These are phyloP conservation scores for Rasamsonia emersonii DNA, from an alignment of 2,329 filamentous ascomycete genomes.

Conservation along the genomic window DNA sequence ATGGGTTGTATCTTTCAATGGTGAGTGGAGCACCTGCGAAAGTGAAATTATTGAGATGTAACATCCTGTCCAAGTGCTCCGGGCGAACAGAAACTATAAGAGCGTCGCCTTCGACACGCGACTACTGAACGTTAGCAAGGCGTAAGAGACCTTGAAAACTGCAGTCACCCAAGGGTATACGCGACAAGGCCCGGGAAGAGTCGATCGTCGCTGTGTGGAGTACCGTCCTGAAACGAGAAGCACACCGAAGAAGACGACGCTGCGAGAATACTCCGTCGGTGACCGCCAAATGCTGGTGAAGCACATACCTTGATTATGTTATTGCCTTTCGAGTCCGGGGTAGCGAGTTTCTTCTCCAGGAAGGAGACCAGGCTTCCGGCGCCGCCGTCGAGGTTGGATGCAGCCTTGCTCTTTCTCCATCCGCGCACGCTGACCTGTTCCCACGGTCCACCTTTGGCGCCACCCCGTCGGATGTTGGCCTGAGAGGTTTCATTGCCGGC, in stretches of 20 bases:
- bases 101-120: slow-evolving; percentile 58
- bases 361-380: slow-evolving; percentile 57
- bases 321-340: slow-evolving; percentile 45
- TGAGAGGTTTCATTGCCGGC: slow-evolving; percentile 23
- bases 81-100: slow-evolving; percentile 59
- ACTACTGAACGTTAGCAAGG: slow-evolving; percentile 64
- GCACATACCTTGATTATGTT: slow-evolving; percentile 72
- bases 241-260: slow-evolving; percentile 27
- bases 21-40: slow-evolving; percentile 59
- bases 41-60: slow-evolving; percentile 58
- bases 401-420: slow-evolving; percentile 60
- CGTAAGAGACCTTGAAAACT: slow-evolving; percentile 38
- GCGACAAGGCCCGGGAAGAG: slow-evolving; percentile 22
- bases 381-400: slow-evolving; percentile 58
- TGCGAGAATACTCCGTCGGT: slow-evolving; percentile 30
- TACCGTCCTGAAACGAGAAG: slow-evolving; percentile 35
- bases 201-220: slow-evolving; percentile 36
- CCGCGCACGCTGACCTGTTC: slow-evolving; percentile 46
- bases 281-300: slow-evolving; percentile 33
- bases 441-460: slow-evolving; percentile 19
- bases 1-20: slow-evolving; percentile 41
- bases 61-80: slow-evolving; percentile 55
- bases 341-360: slow-evolving; percentile 60
- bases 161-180: slow-evolving; percentile 30
- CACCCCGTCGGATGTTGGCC: slow-evolving; percentile 32